phyloP scores from a whole-genome alignment of 768 basidiomycete genomes.

The Strobilomyces dryophilus region DNA sequence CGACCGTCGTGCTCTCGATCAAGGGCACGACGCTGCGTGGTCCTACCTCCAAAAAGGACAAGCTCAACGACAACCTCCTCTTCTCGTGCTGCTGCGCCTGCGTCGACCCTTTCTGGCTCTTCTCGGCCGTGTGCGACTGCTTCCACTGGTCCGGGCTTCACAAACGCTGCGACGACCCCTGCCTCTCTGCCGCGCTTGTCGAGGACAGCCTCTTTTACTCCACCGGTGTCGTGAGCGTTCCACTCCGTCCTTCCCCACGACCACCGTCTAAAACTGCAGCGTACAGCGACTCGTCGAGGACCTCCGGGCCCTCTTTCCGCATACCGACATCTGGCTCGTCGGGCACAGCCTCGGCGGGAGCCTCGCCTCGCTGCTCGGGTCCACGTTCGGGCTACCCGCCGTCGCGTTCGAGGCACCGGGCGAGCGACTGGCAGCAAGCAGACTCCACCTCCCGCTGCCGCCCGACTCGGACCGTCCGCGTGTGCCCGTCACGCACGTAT shows the following conservation, averaged over 20 bases:
- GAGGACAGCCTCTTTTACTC: constrained; percentile 93
- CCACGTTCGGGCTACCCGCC: constrained; percentile 61
- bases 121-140: constrained; percentile 86
- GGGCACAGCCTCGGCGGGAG: constrained; percentile 63
- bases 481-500: constrained; percentile 44
- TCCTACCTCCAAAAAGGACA: constrained; percentile 86
- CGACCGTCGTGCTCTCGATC: constrained; percentile 82
- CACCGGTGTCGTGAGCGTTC: constrained; percentile 66
- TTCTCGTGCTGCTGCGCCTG: constrained; percentile 94
- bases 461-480: constrained; percentile 9
- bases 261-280: constrained; percentile 3
- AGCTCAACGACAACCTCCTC: constrained; percentile 85
- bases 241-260: neutral
- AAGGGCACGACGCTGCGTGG: constrained; percentile 87
- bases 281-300: constrained; percentile 53
- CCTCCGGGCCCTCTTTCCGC: constrained; percentile 53
- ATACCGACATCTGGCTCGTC: constrained; percentile 57
- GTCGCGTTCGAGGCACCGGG: constrained; percentile 66
- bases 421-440: constrained; percentile 55
- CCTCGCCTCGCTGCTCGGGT: constrained; percentile 57
- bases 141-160: constrained; percentile 47
- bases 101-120: constrained; percentile 83
- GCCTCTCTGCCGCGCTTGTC: constrained; percentile 78
- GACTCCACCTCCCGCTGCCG: constrained; percentile 63
- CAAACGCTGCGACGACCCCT: constrained; percentile 74